Evolutionary conservation across 208 protist species (phyloP).

Genomic region (Trypanosoma lewisi): DNA sequence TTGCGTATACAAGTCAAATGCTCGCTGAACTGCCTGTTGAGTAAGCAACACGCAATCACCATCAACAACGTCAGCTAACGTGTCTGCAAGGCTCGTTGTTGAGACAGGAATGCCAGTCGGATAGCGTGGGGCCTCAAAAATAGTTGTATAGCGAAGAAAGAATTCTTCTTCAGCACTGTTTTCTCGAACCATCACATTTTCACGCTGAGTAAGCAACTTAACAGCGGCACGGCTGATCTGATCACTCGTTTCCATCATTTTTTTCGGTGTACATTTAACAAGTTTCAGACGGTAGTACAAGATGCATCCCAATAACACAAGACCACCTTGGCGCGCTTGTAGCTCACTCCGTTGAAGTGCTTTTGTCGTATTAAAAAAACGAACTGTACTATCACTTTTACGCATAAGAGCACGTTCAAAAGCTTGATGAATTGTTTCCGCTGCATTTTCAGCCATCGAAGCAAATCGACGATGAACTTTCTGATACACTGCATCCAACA

Average conservation of each 20-base stretch:
- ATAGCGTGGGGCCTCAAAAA: slow-evolving; percentile 21
- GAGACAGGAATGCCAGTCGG: slow-evolving; percentile 11
- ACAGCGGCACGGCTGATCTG: background rate
- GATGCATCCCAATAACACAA: slow-evolving; percentile 64
- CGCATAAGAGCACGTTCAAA: slow-evolving; percentile 77
- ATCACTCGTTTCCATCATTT: background rate
- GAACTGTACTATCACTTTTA: slow-evolving; percentile 63
- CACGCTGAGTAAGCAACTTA: slow-evolving; percentile 8
- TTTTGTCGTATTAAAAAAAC: slow-evolving; percentile 67
- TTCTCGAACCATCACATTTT: slow-evolving; percentile 30
- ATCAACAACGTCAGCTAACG: slow-evolving; percentile 23
- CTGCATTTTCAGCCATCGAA: slow-evolving; percentile 74
- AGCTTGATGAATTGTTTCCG: slow-evolving; percentile 68
- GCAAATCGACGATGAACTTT: slow-evolving; percentile 58
- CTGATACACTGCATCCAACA: slow-evolving; percentile 55
- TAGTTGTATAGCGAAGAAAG: slow-evolving; percentile 48
- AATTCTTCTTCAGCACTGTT: slow-evolving; percentile 53
- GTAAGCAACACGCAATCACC: slow-evolving; percentile 61
- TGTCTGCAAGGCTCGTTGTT: background rate
- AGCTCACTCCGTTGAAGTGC: slow-evolving; percentile 62
- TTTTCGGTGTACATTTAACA: background rate
- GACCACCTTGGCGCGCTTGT: slow-evolving; percentile 53
- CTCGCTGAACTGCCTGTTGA: slow-evolving; percentile 44
- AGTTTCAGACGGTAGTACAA: slow-evolving; percentile 79
- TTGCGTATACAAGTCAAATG: slow-evolving; percentile 73